Conservation (phyloP, 768 basidiomycete species). For the Phaeotremella skinneri region DNA sequence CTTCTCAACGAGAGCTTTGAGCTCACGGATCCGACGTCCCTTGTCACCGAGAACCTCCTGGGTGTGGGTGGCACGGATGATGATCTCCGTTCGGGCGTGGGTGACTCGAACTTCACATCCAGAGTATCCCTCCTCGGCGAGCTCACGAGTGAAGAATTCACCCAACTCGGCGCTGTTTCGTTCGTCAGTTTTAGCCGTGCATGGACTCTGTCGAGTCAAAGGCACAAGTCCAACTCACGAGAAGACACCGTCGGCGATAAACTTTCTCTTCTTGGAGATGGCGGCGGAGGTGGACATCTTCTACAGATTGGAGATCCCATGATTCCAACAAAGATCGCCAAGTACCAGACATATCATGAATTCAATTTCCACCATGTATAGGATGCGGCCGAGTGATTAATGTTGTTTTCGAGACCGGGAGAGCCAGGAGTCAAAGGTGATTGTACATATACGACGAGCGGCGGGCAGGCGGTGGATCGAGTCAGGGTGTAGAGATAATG, state of each 20-base stretch:
- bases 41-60: conserved; percentile 96
- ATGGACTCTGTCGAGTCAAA: background rate
- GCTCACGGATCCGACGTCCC: conserved; percentile 97
- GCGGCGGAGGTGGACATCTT: conserved; percentile 49
- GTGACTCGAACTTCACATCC: conserved; percentile 99
- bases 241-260: conserved; percentile 97
- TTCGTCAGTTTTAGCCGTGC: background rate
- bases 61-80: conserved; percentile 99
- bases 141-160: conserved; percentile 61
- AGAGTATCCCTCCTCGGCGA: conserved; percentile 99
- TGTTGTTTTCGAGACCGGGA: too few relatives aligned
- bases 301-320: conserved; percentile 10
- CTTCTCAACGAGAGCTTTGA: conserved; percentile 97
- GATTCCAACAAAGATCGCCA: too few relatives aligned
- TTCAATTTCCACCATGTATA: too few relatives aligned
- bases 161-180: background rate
- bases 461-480: too few relatives aligned
- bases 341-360: too few relatives aligned
- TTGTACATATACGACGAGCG: too few relatives aligned
- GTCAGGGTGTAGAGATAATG: too few relatives aligned
- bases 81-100: conserved; percentile 99
- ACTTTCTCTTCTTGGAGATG: conserved; percentile 97
- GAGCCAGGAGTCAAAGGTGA: too few relatives aligned
- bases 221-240: conserved; percentile 55
- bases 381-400: too few relatives aligned